These are phyloP conservation scores for Phylloporus rhodoxanthus DNA, from an alignment of 768 basidiomycete species.

Conservation along the genomic window DNA sequence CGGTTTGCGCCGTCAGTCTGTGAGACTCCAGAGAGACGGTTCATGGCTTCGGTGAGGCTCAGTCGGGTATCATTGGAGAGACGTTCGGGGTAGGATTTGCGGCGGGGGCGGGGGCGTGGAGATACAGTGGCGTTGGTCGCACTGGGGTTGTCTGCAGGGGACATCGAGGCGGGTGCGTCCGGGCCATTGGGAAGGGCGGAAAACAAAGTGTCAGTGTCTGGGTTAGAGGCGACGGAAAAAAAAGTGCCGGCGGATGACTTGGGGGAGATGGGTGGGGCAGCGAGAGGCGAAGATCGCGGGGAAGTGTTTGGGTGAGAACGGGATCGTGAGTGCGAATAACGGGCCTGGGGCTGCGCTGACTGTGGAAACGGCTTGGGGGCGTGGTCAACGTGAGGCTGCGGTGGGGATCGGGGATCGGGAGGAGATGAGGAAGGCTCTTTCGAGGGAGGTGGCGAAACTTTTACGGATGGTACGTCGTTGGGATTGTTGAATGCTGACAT, in stretches of 20 bases:
- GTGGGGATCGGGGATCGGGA: neutral
- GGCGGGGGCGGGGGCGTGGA: constrained; percentile 4
- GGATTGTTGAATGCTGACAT: neutral
- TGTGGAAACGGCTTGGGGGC: neutral
- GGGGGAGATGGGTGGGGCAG: constrained; percentile 15
- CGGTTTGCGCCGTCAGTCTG: constrained; percentile 12
- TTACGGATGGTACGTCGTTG: constrained; percentile 8
- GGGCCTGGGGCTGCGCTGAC: constrained; percentile 4
- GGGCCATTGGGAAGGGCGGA: neutral
- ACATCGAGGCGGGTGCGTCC: neutral
- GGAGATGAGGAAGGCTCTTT: neutral
- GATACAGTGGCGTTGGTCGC: neutral
- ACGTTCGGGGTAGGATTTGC: constrained; percentile 24
- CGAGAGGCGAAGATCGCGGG: constrained; percentile 12
- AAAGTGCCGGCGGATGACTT: constrained; percentile 27
- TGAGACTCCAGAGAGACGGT: constrained; percentile 9
- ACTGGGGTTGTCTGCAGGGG: neutral
- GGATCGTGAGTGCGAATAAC: constrained; percentile 5
- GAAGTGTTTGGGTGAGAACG: constrained; percentile 18
- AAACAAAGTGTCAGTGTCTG: constrained; percentile 14
- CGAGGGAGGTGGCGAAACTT: constrained; percentile 13
- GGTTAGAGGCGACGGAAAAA: constrained; percentile 14
- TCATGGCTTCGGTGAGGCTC: constrained; percentile 27
- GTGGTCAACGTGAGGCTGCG: constrained; percentile 6
- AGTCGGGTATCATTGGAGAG: constrained; percentile 17